A percentile compares a stretch with the other conserved stretches of the same genome.
phyloP scores from a whole-genome alignment of 768 basidiomycete genomes.

The Aureoboletus auriporus region DNA sequence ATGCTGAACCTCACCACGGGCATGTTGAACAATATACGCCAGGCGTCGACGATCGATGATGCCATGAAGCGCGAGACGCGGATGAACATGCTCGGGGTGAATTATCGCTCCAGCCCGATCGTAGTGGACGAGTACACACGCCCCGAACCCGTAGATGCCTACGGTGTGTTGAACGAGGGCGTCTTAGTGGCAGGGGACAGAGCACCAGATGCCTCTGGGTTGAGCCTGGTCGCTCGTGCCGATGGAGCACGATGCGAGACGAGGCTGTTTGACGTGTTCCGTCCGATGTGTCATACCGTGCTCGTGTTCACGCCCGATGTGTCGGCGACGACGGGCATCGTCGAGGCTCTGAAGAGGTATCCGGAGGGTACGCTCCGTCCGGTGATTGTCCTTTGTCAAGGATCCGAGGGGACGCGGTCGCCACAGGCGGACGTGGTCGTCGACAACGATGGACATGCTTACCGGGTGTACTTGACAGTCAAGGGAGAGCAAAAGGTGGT shows the following conservation, averaged over 20 bases:
- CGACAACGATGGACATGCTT: slow-evolving; percentile 37
- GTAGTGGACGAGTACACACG: slow-evolving; percentile 29
- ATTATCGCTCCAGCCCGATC: slow-evolving; percentile 31
- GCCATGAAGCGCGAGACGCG: not conserved
- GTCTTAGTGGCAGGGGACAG: slow-evolving; percentile 12
- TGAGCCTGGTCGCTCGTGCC: slow-evolving; percentile 1
- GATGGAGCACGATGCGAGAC: slow-evolving; percentile 7
- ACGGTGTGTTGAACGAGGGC: slow-evolving; percentile 4
- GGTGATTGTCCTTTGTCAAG: slow-evolving; percentile 14
- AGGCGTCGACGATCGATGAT: not conserved
- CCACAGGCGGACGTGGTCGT: slow-evolving; percentile 31
- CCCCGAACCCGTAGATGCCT: slow-evolving; percentile 1
- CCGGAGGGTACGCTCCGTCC: slow-evolving; percentile 4
- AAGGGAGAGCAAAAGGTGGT: slow-evolving; percentile 30
- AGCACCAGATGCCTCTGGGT: slow-evolving; percentile 11
- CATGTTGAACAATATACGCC: slow-evolving; percentile 6
- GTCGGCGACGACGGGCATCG: slow-evolving; percentile 2
- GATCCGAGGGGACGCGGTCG: not conserved
- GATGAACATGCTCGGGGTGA: slow-evolving; percentile 24
- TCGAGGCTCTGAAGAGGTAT: slow-evolving; percentile 4
- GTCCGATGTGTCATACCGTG: slow-evolving; percentile 13
- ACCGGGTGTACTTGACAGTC: slow-evolving; percentile 33
- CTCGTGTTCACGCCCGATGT: slow-evolving; percentile 22
- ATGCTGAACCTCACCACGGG: slow-evolving; percentile 41
- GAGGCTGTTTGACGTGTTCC: slow-evolving; percentile 18